Conservation (phyloP, 495 filamentous ascomycete species). For the Annulohypoxylon nitens region DNA sequence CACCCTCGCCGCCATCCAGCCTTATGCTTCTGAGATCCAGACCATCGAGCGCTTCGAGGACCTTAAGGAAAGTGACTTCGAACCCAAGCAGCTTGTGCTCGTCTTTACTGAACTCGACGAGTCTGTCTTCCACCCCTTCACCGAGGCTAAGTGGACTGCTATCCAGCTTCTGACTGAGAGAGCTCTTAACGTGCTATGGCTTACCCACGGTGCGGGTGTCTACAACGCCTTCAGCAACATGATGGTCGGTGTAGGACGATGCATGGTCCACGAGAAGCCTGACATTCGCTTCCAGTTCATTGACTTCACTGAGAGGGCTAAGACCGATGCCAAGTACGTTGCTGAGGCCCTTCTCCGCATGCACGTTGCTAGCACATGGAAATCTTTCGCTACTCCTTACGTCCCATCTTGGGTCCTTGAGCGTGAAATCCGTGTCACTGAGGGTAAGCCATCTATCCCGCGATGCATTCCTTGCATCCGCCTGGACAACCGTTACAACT, state of each 20-base stretch:
- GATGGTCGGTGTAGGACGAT: constrained; percentile 32
- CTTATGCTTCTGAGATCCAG: not conserved
- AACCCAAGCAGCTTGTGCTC: constrained; percentile 2
- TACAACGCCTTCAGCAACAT: constrained; percentile 55
- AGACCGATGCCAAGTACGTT: constrained; percentile 7
- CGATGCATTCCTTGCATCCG: constrained; percentile 19
- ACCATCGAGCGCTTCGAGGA: constrained; percentile 12
- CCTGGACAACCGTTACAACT: constrained; percentile 11
- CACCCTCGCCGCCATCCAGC: constrained; percentile 3
- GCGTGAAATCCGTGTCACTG: constrained; percentile 24
- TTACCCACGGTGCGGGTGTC: constrained; percentile 50
- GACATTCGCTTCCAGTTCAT: constrained; percentile 20
- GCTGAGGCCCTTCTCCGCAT: constrained; percentile 15
- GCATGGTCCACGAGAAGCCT: constrained; percentile 26
- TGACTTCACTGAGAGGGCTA: constrained; percentile 1
- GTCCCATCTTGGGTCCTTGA: constrained; percentile 18
- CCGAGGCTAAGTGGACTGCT: constrained; percentile 11
- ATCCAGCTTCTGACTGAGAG: constrained; percentile 15
- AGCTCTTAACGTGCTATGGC: constrained; percentile 56
- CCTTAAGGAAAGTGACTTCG: constrained; percentile 6
- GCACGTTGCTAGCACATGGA: constrained; percentile 23
- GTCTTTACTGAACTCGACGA: constrained; percentile 13
- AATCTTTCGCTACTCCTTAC: constrained; percentile 14
- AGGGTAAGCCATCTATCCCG: not conserved
- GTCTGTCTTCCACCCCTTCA: constrained; percentile 22